Evolutionary conservation across 805 yeast species (phyloP).

Genomic region (Saccharomyces paradoxus): DNA sequence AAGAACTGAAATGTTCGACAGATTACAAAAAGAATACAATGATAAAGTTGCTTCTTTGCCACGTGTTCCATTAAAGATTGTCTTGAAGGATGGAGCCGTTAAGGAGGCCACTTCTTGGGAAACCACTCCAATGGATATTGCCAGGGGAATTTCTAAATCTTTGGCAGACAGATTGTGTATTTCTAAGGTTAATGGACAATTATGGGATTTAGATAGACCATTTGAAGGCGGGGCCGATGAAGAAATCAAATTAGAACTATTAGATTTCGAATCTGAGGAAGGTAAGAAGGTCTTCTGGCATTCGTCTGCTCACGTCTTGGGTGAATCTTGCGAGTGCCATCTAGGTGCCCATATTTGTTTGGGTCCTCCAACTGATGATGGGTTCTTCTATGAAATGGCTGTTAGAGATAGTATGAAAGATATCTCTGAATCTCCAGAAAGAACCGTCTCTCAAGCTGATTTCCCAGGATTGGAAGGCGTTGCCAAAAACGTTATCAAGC

Average conservation of each 20-base stretch:
- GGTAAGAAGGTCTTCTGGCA: slow-evolving; percentile 98
- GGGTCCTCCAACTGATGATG: slow-evolving; percentile 97
- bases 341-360: slow-evolving; percentile 85
- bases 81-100: slow-evolving; percentile 77
- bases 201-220: slow-evolving; percentile 96
- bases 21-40: slow-evolving; percentile 69
- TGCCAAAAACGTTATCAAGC: slow-evolving; percentile 84
- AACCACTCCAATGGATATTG: slow-evolving; percentile 82
- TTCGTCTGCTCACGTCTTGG: slow-evolving; percentile 94
- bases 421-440: slow-evolving; percentile 56
- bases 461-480: slow-evolving; percentile 77
- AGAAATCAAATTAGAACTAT: slow-evolving; percentile 51
- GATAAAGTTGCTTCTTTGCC: slow-evolving; percentile 56
- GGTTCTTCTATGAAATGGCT: slow-evolving; percentile 94
- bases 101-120: slow-evolving; percentile 81
- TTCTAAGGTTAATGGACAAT: slow-evolving; percentile 78
- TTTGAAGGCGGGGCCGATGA: slow-evolving; percentile 53
- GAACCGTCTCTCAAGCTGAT: slow-evolving; percentile 72
- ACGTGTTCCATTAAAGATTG: slow-evolving; percentile 61
- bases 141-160: slow-evolving; percentile 75
- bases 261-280: slow-evolving; percentile 88
- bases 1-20: slow-evolving; percentile 71
- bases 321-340: slow-evolving; percentile 97
- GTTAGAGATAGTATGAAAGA: slow-evolving; percentile 35
- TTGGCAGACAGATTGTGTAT: slow-evolving; percentile 85